Base-by-base conservation (phyloP, 257 asterid genomes). In the Salvia miltiorrhiza region DNA sequence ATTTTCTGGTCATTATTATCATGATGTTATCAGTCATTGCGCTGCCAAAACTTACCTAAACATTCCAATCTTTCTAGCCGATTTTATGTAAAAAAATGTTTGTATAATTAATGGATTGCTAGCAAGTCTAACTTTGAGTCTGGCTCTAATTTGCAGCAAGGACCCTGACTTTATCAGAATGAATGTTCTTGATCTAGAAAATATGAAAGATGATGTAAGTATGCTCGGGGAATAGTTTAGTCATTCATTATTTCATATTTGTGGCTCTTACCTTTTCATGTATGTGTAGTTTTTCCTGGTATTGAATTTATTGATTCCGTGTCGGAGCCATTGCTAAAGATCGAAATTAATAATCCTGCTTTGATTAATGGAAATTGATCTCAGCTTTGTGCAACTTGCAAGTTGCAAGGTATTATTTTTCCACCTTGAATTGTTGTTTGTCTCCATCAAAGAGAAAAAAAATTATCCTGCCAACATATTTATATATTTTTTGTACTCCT, bases 371-470 rank as follows among this genome's bases (percentile, higher is more conserved):
- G 97, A 66, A 91, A 94, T 70, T 94, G 99, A 98, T 82, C 96
- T 78, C 99, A 91, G 82, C 98, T 94, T 76, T 94, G 99, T 73
- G 84, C 98, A 71, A 91, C 99, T 26, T 94, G 99, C 96, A 94
- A 91, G 98, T 98, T 94, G 72, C 67, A n/a, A n/a, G n/a, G n/a
- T n/a, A n/a, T 35, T 76, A 24, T 35, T 66, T 71, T 28, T 57
- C 48, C 37, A 32, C 69, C 63, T 48, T 63, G 61, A 55, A 30
- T 21, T 57, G 63, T 10, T 52, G 28, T 71, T 55, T 16, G 11
- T 59, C 40, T 45, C 0, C 21, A 2, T 56, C 26, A 60, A 50
- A 61, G 74, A 23, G n/a, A 60, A 65, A 44, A 11, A 65, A 60
- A 9, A 33, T 48, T 47, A 58, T 64, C 43, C 52, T 40, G 59